Percentiles rank a stretch among this genome's conserved stretches.
These are phyloP conservation scores for Parathielavia appendiculata DNA, from an alignment of 495 filamentous ascomycete genomes.

Conservation along the genomic window DNA sequence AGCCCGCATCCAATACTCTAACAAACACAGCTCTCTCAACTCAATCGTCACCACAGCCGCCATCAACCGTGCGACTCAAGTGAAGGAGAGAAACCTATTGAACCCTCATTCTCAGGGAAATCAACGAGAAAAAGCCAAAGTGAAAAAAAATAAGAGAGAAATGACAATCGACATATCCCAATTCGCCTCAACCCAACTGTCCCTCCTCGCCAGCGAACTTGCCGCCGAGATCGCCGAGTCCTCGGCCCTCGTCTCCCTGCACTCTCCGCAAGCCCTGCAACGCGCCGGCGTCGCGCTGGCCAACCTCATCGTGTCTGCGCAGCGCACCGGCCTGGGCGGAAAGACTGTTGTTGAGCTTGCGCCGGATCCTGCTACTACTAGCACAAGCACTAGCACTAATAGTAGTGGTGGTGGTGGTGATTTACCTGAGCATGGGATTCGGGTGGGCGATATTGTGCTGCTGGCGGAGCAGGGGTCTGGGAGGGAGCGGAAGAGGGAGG, in stretches of 20 bases:
- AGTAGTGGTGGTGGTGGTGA: slow-evolving; percentile 28
- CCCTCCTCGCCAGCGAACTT: slow-evolving; percentile 72
- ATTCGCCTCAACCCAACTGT: slow-evolving; percentile 75
- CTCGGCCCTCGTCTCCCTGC: slow-evolving; percentile 60
- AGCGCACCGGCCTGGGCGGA: slow-evolving; percentile 88
- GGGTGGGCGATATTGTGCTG: slow-evolving; percentile 81
- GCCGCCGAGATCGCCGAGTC: slow-evolving; percentile 72
- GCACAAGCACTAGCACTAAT: background rate
- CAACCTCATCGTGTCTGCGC: slow-evolving; percentile 67
- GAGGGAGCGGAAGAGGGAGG: slow-evolving; percentile 67
- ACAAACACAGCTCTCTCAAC: background rate
- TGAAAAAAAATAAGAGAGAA: background rate
- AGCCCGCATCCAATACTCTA: no score
- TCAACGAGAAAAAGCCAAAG: background rate
- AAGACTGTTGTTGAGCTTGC: slow-evolving; percentile 78
- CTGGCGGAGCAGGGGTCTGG: slow-evolving; percentile 69
- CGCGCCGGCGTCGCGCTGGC: slow-evolving; percentile 83
- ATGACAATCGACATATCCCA: slow-evolving; percentile 54
- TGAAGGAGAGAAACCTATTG: no score
- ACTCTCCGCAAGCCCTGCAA: slow-evolving; percentile 68
- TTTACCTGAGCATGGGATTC: slow-evolving; percentile 74
- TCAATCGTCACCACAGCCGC: background rate
- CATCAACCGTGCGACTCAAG: no score
- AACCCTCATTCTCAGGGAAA: no score
- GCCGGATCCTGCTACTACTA: slow-evolving; percentile 63